A percentile compares a stretch with the other conserved stretches of the same genome.
Conservation (phyloP, 2,329 filamentous ascomycete species). For the Epichloe coenophiala region DNA sequence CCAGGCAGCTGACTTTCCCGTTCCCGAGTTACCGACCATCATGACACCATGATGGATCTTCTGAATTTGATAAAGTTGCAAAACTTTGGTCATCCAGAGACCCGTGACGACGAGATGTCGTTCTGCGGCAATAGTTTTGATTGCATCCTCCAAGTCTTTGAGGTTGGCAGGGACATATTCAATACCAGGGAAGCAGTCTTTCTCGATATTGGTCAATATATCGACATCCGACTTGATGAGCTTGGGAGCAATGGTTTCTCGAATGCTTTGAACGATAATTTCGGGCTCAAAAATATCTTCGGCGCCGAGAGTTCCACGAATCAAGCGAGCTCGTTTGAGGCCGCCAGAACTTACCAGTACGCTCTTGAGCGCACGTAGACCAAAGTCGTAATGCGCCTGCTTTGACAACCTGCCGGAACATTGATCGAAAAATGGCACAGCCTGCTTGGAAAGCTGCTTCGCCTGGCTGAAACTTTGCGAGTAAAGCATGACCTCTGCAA, state of each 20-base stretch:
- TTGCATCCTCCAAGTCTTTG: slow-evolving; percentile 63
- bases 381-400: slow-evolving; percentile 98
- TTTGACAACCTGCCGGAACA: slow-evolving; percentile 74
- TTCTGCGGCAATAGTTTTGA: slow-evolving; percentile 69
- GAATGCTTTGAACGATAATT: slow-evolving; percentile 95
- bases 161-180: slow-evolving; percentile 85
- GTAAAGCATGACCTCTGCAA: slow-evolving; percentile 99
- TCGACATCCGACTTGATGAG: slow-evolving; percentile 86
- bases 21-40: slow-evolving; percentile 98
- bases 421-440: slow-evolving; percentile 95
- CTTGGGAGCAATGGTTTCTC: slow-evolving; percentile 96
- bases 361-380: slow-evolving; percentile 93
- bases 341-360: slow-evolving; percentile 96
- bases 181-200: slow-evolving; percentile 76
- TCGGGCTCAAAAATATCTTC: slow-evolving; percentile 80
- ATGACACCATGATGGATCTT: slow-evolving; percentile 98
- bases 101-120: slow-evolving; percentile 83
- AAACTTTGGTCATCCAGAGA: slow-evolving; percentile 91
- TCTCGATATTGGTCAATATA: slow-evolving; percentile 73
- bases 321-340: slow-evolving; percentile 72
- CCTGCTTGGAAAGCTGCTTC: slow-evolving; percentile 84
- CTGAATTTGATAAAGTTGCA: slow-evolving; percentile 97
- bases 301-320: slow-evolving; percentile 42
- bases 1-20: slow-evolving; percentile 94
- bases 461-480: slow-evolving; percentile 98